Base-by-base conservation (phyloP, 768 basidiomycete species). In the Boletus subparvulus region DNA sequence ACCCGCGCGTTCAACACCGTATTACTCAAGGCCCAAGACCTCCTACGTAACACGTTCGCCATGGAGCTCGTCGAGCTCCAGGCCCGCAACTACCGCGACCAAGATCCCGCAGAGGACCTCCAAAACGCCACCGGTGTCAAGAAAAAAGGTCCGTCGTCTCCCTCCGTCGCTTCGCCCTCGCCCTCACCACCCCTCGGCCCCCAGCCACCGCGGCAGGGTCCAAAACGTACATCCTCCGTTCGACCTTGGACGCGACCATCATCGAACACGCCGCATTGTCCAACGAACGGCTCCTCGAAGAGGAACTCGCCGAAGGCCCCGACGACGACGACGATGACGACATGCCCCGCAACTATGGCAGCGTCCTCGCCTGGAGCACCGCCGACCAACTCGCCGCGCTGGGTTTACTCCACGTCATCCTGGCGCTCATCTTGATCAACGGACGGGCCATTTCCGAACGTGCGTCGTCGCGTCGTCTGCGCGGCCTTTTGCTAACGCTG, bases 11-110 rank as follows among this genome's bases (percentile, higher is more conserved):
- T 94, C 73, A 83, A 81, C n/a, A 60, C 66, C 0, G 83, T 95
- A 24, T 81, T 92, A 37, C 68, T 69, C 0, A 66, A 66, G 17
- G 92, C 92, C 2, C 92, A 96, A 56, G 68, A 68, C 6, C 83
- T 83, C 8, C 75, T 97, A 5, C 74, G 74, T 14, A 77, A 77
- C 14, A 85, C 81, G 0, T 88, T 96, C 61, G 92, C 90, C 3
- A 85, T 94, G 84, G 91, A 96, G 63, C 79, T 97, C 9, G 84
- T 87, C 28, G 90, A 92, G 67, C 80, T 97, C 6, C 82, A 84
- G 45, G 75, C 83, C 0, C 82, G 86, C 24, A 83, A 66, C 41
- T 66, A 68, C 79, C 33, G 83, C 75, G 50, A 68, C 16, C 70
- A 76, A 37, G 72, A 66, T 42, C 36, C 58, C 6, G 70, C 64